Evolutionary conservation across 2,329 filamentous ascomycete species (phyloP), one percentile per base, ranked within the genome.

Genomic region (Paracorniculantispora psalliotae): DNA sequence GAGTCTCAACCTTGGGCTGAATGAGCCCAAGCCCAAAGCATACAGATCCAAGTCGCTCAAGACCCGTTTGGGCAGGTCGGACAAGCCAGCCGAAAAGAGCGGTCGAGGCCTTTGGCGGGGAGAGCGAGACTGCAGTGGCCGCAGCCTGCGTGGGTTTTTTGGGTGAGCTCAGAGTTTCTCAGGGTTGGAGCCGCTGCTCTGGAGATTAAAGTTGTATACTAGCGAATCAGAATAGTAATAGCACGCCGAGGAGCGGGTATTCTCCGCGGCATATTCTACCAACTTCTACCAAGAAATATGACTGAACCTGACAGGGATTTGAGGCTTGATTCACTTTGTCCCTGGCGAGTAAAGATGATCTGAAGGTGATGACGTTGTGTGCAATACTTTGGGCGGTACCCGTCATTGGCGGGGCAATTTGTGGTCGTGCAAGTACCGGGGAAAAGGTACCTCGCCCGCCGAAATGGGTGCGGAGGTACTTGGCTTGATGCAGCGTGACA

Each of bases 101-200:
- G 47, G n/a, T 17, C 56, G 56, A 15, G 12, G 47, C 33, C 47
- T 58, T 21, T 58, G 56, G 56, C 47, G 56, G 6, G 56, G 56
- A 19, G 57, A 54, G 46, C 53, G 59, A 12, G 59, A 60, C 19
- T 57, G 59, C 25, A 57, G 53, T 15, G 53, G 59, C 4, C 59
- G 54, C 9, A 60, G 59, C 30, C 49, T 60, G 25, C 59, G 59
- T 33, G 59, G 59, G 3, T 37, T 60, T n/a, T 60, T 60, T 57
- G 54, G 54, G 28, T 57, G 47, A 58, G 39, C 25, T 44, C 19
- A 30, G 49, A 52, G 35, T 33, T 52, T 9, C 21, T 6, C 12
- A 33, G 41, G 25, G 51, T 39, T 35, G 53, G 43, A 47, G 43
- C 17, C 26, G 23, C 26, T 37, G 43, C 39, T 46, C 10, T 30